These are phyloP conservation scores for Xylaria intraflava DNA, from an alignment of 495 filamentous ascomycete genomes.

Conservation along the genomic window DNA sequence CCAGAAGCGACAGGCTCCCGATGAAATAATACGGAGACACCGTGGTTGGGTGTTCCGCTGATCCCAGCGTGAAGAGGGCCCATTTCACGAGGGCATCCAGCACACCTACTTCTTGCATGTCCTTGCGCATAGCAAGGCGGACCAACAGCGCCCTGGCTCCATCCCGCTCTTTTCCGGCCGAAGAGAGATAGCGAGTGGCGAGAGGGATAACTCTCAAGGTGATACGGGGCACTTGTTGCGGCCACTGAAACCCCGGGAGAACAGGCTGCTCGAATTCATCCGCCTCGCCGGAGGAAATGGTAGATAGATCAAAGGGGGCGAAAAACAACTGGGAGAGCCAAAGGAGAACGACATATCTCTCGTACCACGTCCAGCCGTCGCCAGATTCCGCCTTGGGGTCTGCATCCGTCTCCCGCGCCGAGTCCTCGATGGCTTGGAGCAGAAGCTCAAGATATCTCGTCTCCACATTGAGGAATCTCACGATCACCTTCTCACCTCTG, in stretches of 20 bases:
- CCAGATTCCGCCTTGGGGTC: slow-evolving; percentile 8
- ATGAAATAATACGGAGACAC: slow-evolving; percentile 51
- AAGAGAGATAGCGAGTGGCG: slow-evolving; percentile 62
- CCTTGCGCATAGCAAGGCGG: slow-evolving; percentile 68
- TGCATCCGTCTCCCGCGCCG: slow-evolving; percentile 22
- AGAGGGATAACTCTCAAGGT: slow-evolving; percentile 62
- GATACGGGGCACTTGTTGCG: slow-evolving; percentile 57
- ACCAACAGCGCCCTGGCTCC: slow-evolving; percentile 77
- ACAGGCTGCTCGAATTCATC: slow-evolving; percentile 29
- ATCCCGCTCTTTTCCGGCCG: slow-evolving; percentile 78
- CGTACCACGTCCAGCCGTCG: slow-evolving; percentile 64
- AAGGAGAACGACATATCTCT: slow-evolving; percentile 77
- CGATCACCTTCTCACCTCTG: slow-evolving; percentile 85
- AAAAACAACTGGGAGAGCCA: slow-evolving; percentile 92
- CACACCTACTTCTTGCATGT: slow-evolving; percentile 77
- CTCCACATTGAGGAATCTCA: slow-evolving; percentile 83
- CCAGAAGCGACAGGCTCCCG: slow-evolving; percentile 71
- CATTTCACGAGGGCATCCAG: slow-evolving; percentile 58
- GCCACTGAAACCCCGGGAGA: slow-evolving; percentile 39
- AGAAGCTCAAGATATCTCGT: slow-evolving; percentile 74
- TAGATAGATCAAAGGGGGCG: slow-evolving; percentile 85
- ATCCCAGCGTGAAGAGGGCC: slow-evolving; percentile 54
- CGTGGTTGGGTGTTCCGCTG: slow-evolving; percentile 17
- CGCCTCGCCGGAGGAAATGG: slow-evolving; percentile 60
- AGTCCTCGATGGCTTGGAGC: slow-evolving; percentile 56